Base-by-base conservation (phyloP, 257 asterid species). In the Henckelia pumila region DNA sequence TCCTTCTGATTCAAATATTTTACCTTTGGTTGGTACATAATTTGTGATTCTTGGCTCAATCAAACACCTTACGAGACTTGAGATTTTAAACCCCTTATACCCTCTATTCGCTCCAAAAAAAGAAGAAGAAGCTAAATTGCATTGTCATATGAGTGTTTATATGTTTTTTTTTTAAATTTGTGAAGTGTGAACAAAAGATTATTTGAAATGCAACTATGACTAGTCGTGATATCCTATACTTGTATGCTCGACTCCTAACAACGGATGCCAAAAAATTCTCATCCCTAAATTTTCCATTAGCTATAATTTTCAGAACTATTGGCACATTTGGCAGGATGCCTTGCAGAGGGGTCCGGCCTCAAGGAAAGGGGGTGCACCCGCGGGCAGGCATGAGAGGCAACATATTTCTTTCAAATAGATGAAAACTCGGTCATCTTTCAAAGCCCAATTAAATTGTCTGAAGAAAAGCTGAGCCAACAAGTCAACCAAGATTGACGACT, bases 1-100 rank as follows among this genome's bases (percentile, higher is more conserved):
- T 7, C 56, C n/a, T 83, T 79, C 65, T 80, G 73, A 73, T 56
- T 61, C 56, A 10, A 2, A 8, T 47, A 47, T 16, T 22, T 30
- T 30, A 49, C 14, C 26, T 26, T 62, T 74, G 56, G 3, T 37
- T 66, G 61, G 32, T 50, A 55, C 35, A 22, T 63, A 67, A 24
- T 25, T 7, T 26, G 61, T 56, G 26, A 37, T 53, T 35, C 40
- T 59, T 60, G 7, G 8, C 20, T 44, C 20, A 44, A 16, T 47
- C 3, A 47, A 47, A 47, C 21, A 47, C 21, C 55, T 4, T 17
- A 16, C 20, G 21, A 47, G 55, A 47, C 55, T 14, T 47, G 55
- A 47, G 53, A 47, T 47, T 40, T 16, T 14, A 47, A 47, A 13
- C 7, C 55, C 55, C 20, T 17, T 14, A 16, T 47, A 47, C 21